Conservation (phyloP, 2,329 filamentous ascomycete species). For the Camillea tinctor region DNA sequence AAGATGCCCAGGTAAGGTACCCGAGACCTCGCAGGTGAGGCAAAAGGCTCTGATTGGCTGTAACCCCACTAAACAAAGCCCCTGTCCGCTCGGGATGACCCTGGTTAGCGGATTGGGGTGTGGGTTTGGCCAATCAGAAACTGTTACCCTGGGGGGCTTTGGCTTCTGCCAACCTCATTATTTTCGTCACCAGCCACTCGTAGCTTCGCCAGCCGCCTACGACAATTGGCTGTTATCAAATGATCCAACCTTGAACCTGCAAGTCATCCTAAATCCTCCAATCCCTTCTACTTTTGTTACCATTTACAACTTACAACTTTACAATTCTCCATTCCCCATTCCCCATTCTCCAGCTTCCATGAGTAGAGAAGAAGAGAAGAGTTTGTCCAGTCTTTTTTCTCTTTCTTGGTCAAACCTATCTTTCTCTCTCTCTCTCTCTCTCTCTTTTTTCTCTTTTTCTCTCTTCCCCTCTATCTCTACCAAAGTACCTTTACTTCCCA, state of each 20-base stretch:
- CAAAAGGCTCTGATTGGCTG: conserved; percentile 20
- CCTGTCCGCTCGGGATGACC: conserved; percentile 11
- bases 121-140: conserved; percentile 14
- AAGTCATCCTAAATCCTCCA: conserved; percentile 16
- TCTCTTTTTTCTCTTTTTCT: conserved; percentile 5
- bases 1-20: neutral
- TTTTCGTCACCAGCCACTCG: conserved; percentile 27
- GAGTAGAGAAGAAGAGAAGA: conserved; percentile 1
- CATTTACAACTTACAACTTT: no score
- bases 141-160: neutral
- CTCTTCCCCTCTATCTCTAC: conserved; percentile 12
- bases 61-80: conserved; percentile 29
- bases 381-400: conserved; percentile 15
- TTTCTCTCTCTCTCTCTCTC: conserved; percentile 10
- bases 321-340: no score
- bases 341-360: conserved; percentile 18
- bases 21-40: neutral
- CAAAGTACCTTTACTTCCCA: conserved; percentile 7
- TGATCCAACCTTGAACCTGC: conserved; percentile 10
- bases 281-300: conserved; percentile 9
- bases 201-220: conserved; percentile 8
- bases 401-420: conserved; percentile 6
- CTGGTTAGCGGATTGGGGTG: neutral
- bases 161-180: conserved; percentile 19
- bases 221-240: conserved; percentile 10